These are phyloP conservation scores for Pseudonectria buxi DNA, from an alignment of 2,329 filamentous ascomycete species.

Conservation along the genomic window DNA sequence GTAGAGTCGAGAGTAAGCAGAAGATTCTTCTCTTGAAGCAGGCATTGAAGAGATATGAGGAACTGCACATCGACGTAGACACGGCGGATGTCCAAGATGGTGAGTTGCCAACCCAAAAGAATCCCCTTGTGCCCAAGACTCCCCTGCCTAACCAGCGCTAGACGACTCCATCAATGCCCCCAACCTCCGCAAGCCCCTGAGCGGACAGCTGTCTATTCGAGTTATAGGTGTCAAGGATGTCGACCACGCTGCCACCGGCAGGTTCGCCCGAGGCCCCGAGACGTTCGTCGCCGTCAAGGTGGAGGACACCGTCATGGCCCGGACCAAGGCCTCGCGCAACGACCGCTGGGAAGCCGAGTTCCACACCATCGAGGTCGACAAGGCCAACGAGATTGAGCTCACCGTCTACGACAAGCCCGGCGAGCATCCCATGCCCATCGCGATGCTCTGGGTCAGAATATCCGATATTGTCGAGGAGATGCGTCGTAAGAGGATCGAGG, in stretches of 20 bases:
- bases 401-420: constrained; percentile 95
- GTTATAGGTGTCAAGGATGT: constrained; percentile 89
- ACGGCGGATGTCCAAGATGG: constrained; percentile 71
- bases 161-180: constrained; percentile 96
- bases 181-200: constrained; percentile 92
- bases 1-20: constrained; percentile 90
- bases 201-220: constrained; percentile 78
- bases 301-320: constrained; percentile 84
- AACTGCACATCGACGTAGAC: constrained; percentile 91
- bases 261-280: constrained; percentile 85
- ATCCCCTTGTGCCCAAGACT: background rate
- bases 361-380: constrained; percentile 91
- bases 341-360: constrained; percentile 90
- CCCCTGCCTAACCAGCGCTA: constrained; percentile 30
- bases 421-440: constrained; percentile 87
- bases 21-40: constrained; percentile 96
- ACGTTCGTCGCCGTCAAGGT: constrained; percentile 96
- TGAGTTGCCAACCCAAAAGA: constrained; percentile 36
- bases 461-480: constrained; percentile 98
- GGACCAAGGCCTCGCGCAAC: constrained; percentile 76
- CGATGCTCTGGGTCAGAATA: constrained; percentile 91
- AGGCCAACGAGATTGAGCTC: constrained; percentile 96
- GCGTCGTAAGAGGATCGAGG: constrained; percentile 93
- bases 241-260: constrained; percentile 77
- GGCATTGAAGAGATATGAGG: constrained; percentile 92